Percentiles rank a stretch among this genome's conserved stretches.
phyloP scores from a whole-genome alignment of 352 stramenopile species.

The Discostella stelligera region DNA sequence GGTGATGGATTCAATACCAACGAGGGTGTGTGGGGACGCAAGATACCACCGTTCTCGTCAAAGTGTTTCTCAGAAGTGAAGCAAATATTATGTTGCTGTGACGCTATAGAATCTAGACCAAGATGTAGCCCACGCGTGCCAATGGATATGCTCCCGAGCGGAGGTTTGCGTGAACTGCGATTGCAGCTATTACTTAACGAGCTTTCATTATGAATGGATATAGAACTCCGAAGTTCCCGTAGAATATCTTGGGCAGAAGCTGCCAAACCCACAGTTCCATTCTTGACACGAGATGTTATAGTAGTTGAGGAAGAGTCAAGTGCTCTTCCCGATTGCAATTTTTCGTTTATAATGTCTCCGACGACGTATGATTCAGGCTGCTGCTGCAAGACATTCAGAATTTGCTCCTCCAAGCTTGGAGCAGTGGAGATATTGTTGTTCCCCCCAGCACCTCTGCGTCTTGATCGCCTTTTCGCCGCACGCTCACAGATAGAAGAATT shows the following conservation, averaged over 20 bases:
- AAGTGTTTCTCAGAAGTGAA: background rate
- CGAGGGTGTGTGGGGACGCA: background rate
- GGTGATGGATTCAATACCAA: slow-evolving; percentile 32
- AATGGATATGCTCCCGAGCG: slow-evolving; percentile 2
- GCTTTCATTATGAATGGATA: background rate
- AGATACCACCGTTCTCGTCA: background rate
- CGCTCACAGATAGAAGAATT: slow-evolving; percentile 4
- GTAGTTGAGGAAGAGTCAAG: background rate
- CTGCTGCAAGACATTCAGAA: slow-evolving; percentile 25
- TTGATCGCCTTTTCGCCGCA: background rate
- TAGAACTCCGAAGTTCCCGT: slow-evolving; percentile 22
- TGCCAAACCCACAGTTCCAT: slow-evolving; percentile 15
- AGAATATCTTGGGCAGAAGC: slow-evolving; percentile 40
- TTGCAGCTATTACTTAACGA: background rate
- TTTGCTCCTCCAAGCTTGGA: slow-evolving; percentile 27
- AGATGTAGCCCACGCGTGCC: background rate
- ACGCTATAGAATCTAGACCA: background rate
- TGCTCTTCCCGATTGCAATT: background rate
- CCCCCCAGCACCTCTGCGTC: background rate
- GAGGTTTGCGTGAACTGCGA: background rate
- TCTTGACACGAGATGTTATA: background rate
- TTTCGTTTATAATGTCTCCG: slow-evolving; percentile 1
- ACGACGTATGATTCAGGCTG: slow-evolving; percentile 8
- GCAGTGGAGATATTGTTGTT: slow-evolving; percentile 1
- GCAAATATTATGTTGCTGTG: too few species aligned